Evolutionary conservation across 345 rosid species (phyloP).

Genomic region (Cochlearia excelsa): DNA sequence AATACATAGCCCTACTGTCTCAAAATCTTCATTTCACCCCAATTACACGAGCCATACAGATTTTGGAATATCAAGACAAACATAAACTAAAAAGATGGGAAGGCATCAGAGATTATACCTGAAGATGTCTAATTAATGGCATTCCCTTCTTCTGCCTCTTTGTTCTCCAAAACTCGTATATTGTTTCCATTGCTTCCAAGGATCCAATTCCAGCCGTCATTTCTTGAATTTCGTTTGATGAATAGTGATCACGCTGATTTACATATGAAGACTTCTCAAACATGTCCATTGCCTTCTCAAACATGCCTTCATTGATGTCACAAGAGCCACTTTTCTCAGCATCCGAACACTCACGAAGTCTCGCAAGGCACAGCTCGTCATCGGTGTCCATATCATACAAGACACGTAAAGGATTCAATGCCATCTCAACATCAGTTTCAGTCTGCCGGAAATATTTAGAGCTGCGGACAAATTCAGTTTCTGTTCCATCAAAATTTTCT

Average conservation of each 20-base stretch:
- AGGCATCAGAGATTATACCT: conserved; percentile 49
- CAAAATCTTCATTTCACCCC: conserved; percentile 16
- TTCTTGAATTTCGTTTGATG: conserved; percentile 63
- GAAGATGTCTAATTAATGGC: conserved; percentile 92
- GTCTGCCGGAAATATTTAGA: conserved; percentile 68
- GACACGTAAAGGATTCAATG: conserved; percentile 68
- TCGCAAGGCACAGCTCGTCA: conserved; percentile 69
- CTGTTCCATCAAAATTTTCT: conserved; percentile 50
- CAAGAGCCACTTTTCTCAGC: conserved; percentile 35
- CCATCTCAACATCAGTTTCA: conserved; percentile 92
- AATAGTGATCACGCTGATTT: conserved; percentile 62
- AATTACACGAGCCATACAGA: conserved; percentile 19
- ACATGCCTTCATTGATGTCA: conserved; percentile 53
- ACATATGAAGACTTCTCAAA: conserved; percentile 86
- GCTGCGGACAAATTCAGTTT: conserved; percentile 47
- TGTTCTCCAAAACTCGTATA: conserved; percentile 70
- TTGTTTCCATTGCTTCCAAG: conserved; percentile 42
- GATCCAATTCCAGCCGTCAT: conserved; percentile 56
- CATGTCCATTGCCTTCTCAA: conserved; percentile 81
- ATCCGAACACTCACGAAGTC: conserved; percentile 44
- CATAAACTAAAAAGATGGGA: conserved; percentile 1
- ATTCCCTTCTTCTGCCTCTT: conserved; percentile 78
- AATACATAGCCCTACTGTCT: not conserved
- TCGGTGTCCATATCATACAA: conserved; percentile 97
- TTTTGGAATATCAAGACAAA: not conserved